Evolutionary conservation across 2,329 filamentous ascomycete species (phyloP).

Genomic region (Bipolaris bicolor): DNA sequence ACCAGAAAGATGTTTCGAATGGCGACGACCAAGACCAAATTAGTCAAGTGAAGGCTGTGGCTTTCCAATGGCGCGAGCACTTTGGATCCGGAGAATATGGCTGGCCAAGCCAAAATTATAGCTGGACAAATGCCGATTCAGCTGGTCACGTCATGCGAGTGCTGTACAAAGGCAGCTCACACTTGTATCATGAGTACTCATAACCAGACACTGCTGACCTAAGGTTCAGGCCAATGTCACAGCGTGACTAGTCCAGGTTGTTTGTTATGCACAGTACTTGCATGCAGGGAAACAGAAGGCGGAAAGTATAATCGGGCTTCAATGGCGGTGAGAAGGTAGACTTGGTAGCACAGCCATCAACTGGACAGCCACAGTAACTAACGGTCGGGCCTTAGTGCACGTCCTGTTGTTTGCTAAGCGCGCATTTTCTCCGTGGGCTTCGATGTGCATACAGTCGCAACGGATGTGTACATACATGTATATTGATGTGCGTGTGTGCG

Average conservation of each 20-base stretch:
- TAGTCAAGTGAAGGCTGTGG: constrained; percentile 14
- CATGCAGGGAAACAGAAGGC: not conserved
- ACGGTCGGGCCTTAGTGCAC: too few relatives aligned
- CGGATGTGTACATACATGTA: too few relatives aligned
- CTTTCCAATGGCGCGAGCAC: not conserved
- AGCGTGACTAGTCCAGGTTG: not conserved
- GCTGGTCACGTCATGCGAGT: not conserved
- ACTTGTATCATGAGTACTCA: not conserved
- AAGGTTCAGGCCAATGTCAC: not conserved
- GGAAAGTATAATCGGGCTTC: not conserved
- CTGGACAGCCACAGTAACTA: not conserved
- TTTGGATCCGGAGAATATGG: not conserved
- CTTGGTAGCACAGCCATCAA: not conserved
- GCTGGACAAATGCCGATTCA: not conserved
- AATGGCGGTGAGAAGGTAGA: constrained; percentile 2
- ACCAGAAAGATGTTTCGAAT: constrained; percentile 19
- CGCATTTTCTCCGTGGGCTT: too few relatives aligned
- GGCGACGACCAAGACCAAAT: constrained; percentile 14
- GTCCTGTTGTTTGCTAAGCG: too few relatives aligned
- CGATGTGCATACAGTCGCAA: too few relatives aligned
- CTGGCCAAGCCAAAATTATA: not conserved
- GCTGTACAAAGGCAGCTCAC: not conserved
- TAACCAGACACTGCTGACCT: not conserved
- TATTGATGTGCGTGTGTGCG: not conserved
- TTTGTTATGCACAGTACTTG: not conserved